phyloP scores from a whole-genome alignment of 2,329 filamentous ascomycete species.

The Trichoderma arundinaceum region DNA sequence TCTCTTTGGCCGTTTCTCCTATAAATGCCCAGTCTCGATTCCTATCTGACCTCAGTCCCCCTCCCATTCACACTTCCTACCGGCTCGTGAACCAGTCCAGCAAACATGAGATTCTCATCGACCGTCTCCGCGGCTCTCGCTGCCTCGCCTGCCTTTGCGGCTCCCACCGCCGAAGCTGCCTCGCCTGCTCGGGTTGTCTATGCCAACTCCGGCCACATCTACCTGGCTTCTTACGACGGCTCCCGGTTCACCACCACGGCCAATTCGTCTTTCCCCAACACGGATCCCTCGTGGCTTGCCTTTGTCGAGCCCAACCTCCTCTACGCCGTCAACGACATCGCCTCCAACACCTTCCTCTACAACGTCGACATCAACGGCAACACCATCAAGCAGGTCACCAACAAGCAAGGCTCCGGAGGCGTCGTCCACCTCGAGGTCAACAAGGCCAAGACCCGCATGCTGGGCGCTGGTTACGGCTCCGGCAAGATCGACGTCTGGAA shows the following conservation, averaged over 20 bases:
- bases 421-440: constrained; percentile 57
- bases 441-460: constrained; percentile 50
- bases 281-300: constrained; percentile 54
- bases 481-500: constrained; percentile 56
- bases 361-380: constrained; percentile 44
- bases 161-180: not conserved
- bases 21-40: not conserved
- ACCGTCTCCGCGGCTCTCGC: constrained; percentile 23
- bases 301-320: constrained; percentile 48
- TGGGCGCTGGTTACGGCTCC: constrained; percentile 51
- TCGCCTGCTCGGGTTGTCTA: constrained; percentile 43
- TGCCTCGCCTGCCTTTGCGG: constrained; percentile 3
- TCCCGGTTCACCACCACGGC: constrained; percentile 47
- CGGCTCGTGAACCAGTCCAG: not conserved
- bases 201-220: constrained; percentile 49
- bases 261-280: constrained; percentile 43
- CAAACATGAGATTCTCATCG: constrained; percentile 22
- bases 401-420: constrained; percentile 47
- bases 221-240: constrained; percentile 51
- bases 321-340: constrained; percentile 57
- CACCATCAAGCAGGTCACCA: constrained; percentile 36
- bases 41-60: not conserved
- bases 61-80: not conserved
- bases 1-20: not conserved
- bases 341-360: constrained; percentile 48